Evolutionary conservation across 768 basidiomycete species (phyloP).

Genomic region (Boletus reticulatus): DNA sequence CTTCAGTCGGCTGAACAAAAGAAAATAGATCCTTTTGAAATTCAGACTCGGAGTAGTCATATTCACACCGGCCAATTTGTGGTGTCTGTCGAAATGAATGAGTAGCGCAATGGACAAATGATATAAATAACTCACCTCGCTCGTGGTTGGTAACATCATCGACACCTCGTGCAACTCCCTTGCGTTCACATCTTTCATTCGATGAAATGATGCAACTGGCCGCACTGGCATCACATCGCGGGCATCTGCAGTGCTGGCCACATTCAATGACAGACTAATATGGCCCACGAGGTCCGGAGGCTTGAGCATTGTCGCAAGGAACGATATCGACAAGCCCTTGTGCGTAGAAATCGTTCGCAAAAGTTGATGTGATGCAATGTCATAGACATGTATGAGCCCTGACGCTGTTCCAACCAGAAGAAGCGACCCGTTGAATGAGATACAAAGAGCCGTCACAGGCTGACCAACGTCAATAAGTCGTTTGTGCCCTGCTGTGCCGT

Average conservation of each 20-base stretch:
- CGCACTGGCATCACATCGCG: slow-evolving; percentile 65
- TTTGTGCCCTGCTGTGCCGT: slow-evolving; percentile 44
- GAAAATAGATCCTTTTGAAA: slow-evolving; percentile 63
- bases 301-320: slow-evolving; percentile 75
- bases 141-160: slow-evolving; percentile 54
- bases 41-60: slow-evolving; percentile 50
- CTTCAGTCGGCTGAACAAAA: slow-evolving; percentile 51
- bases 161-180: slow-evolving; percentile 70
- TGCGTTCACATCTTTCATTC: slow-evolving; percentile 63
- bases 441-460: slow-evolving; percentile 65
- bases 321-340: slow-evolving; percentile 66
- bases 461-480: slow-evolving; percentile 71
- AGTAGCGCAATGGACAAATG: not conserved
- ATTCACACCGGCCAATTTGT: slow-evolving; percentile 17
- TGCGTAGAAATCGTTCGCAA: slow-evolving; percentile 76
- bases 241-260: slow-evolving; percentile 34
- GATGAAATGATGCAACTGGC: slow-evolving; percentile 67
- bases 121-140: slow-evolving; percentile 33
- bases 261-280: slow-evolving; percentile 50
- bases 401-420: slow-evolving; percentile 79
- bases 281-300: slow-evolving; percentile 88
- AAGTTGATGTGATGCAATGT: slow-evolving; percentile 87
- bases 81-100: slow-evolving; percentile 14
- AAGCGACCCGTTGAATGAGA: slow-evolving; percentile 75
- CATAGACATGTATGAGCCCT: slow-evolving; percentile 77